Evolutionary conservation across 305 asterid species (phyloP), one percentile per base, ranked within the genome.

Genomic region (Rubia balearica): DNA sequence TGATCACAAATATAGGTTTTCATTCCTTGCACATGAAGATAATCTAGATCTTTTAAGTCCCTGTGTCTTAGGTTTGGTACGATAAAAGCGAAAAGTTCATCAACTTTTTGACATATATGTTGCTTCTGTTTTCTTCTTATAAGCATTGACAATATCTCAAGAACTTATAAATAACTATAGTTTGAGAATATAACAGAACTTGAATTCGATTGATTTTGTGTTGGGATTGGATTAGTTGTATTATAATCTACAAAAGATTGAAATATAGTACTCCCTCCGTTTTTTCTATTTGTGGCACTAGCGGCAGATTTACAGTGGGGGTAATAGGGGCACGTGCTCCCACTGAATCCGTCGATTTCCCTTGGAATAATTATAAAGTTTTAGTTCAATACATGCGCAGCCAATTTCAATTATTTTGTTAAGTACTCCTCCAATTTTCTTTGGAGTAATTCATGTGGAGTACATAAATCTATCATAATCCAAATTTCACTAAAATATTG

Each of bases 61-160:
- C 33, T 22, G 36, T 69, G 19, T 9, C 16, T 33, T 67, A 70
- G 42, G 61, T 75, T 79, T 73, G 65, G 69, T 72, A 48, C 42
- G 69, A 69, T 16, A 79, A 72, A 60, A 55, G 57, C 67, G 63
- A 22, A 72, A 75, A 67, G 68, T 21, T 40, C 57, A 63, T 19
- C n/a, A 46, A 46, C 30, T 10, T 66, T 57, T 61, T 74, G 74
- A 68, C 71, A 19, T 71, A 24, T 43, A 49, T 51, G 6, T 13
- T 36, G 55, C 41, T 57, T 61, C 66, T 43, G 59, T 21, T 51
- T 19, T 72, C 71, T 69, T 49, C 51, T n/a, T 56, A 71, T 38
- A 27, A 27, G 64, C 64, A 74, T 48, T 33, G 68, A 42, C 17
- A 19, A 56, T 56, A 21, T 56, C 7, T 42, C 30, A 17, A 21